Percentiles rank a stretch among this genome's conserved stretches.
Evolutionary conservation across 2,329 filamentous ascomycete species (phyloP).

Genomic region (Alternaria tenuissima): DNA sequence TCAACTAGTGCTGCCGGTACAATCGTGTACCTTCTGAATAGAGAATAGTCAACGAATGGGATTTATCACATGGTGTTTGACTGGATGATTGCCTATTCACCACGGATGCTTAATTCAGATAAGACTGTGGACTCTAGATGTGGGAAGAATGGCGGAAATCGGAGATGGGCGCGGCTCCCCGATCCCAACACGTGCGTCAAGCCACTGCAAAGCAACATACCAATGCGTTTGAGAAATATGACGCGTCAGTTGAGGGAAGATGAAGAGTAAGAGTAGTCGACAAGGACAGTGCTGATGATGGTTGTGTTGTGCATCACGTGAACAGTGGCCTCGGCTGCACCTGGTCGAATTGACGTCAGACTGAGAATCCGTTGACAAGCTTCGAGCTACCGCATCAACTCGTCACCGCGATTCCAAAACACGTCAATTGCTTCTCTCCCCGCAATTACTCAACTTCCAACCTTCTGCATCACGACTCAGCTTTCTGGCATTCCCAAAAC

Average conservation of each 20-base stretch:
- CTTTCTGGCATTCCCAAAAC: background rate
- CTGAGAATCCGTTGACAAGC: constrained; percentile 8
- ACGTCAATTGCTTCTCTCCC: constrained; percentile 5
- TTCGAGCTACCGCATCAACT: constrained; percentile 15
- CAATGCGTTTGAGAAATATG: no score
- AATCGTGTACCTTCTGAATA: background rate
- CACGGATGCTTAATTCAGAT: background rate
- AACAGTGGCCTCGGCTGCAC: background rate
- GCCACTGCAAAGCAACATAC: no score
- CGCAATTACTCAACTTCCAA: background rate
- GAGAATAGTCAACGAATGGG: accelerated
- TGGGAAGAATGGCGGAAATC: background rate
- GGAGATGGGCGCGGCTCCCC: background rate
- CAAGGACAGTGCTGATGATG: background rate
- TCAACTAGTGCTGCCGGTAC: background rate
- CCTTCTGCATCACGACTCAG: background rate
- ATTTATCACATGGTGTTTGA: background rate
- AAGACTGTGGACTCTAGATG: background rate
- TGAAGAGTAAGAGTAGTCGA: background rate
- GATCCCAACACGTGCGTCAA: background rate
- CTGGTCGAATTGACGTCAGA: constrained; percentile 7
- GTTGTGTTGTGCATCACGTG: background rate
- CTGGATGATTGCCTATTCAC: background rate
- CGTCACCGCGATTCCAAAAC: constrained; percentile 10
- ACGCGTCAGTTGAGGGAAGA: accelerated